Percentiles rank a stretch among this genome's conserved stretches.
Conservation (phyloP, 23 red algal species). For the Gracilaria gracilis region DNA sequence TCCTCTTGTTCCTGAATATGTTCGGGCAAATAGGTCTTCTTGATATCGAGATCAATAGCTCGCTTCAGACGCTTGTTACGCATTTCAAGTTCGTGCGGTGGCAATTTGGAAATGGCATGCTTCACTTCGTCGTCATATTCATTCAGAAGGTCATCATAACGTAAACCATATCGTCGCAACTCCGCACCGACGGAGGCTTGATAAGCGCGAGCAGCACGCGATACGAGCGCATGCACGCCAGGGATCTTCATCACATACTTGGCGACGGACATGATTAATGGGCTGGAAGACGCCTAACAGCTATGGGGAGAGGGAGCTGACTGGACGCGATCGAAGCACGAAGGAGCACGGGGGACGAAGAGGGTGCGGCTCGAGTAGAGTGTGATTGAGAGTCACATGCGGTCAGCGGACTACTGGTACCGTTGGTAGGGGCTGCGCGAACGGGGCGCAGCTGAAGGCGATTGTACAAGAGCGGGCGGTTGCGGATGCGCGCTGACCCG, state of each 20-base stretch:
- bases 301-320: not conserved
- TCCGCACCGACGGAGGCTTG: conserved; percentile 73
- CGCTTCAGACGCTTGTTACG: conserved; percentile 95
- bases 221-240: conserved; percentile 52
- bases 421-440: not conserved
- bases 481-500: not conserved
- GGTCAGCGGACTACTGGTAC: no score
- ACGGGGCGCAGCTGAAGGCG: not conserved
- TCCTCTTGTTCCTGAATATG: conserved; percentile 87
- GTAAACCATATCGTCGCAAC: conserved; percentile 83
- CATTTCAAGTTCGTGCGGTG: conserved; percentile 82
- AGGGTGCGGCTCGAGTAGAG: not conserved
- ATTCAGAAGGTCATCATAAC: conserved; percentile 96
- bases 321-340: not conserved
- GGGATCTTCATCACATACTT: conserved; percentile 75
- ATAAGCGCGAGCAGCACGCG: conserved; percentile 66
- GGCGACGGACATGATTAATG: conserved; percentile 46
- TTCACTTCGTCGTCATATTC: conserved; percentile 93
- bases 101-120: conserved; percentile 76
- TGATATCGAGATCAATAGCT: conserved; percentile 94
- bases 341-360: not conserved
- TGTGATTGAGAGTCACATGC: not conserved
- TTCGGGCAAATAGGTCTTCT: conserved; percentile 90
- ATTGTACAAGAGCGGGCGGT: not conserved
- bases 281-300: not conserved